Base-by-base conservation (phyloP, 768 basidiomycete genomes). In the Russula sp. region DNA sequence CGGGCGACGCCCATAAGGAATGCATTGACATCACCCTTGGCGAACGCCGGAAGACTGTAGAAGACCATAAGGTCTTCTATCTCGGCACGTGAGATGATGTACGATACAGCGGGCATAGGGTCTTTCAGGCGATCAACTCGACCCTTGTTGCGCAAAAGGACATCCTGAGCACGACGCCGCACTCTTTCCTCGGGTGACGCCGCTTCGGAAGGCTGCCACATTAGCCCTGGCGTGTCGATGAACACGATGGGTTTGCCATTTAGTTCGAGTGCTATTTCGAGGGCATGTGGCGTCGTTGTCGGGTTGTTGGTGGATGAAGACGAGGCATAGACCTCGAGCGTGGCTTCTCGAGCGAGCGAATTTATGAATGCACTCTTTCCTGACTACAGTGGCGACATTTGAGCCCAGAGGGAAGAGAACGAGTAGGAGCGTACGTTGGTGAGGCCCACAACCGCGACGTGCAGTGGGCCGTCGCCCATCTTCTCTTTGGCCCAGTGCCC, bases 331-430 rank as follows among this genome's bases (percentile, higher is more conserved):
- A 88, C 76, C 8, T 83, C 78, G 20, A 89, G 71, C 9, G 74
- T 74, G 13, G 77, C 67, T 56, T 76, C 81, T 51, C 76, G 75
- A 18, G 83, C 69, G 34, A 97, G 76, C 2, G 92, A 88, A 73
- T 97, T 94, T 67, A 96, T 77, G 48, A 96, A 76, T 0, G 90
- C 80, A 52, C 89, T 90, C 77, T 97, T 96, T 14, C 94, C 94
- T 13, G 80, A 78, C 89, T 92, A 59, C 14, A 58, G n/a, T 61
- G 45, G 53, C 4, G 34, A 53, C 29, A 54, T 48, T 48, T 65
- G 36, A 46, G 47, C 32, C 39, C 32, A 45, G 3, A 32, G 14
- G 56, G 56, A 10, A 36, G 65, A 2, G 18, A 47, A 57, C 13
- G 59, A 29, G 29, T 7, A 10, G 29, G 38, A 39, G 73, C 87